These are phyloP conservation scores for Simplicillium aogashimaense DNA, from an alignment of 2,329 filamentous ascomycete genomes.

Conservation along the genomic window DNA sequence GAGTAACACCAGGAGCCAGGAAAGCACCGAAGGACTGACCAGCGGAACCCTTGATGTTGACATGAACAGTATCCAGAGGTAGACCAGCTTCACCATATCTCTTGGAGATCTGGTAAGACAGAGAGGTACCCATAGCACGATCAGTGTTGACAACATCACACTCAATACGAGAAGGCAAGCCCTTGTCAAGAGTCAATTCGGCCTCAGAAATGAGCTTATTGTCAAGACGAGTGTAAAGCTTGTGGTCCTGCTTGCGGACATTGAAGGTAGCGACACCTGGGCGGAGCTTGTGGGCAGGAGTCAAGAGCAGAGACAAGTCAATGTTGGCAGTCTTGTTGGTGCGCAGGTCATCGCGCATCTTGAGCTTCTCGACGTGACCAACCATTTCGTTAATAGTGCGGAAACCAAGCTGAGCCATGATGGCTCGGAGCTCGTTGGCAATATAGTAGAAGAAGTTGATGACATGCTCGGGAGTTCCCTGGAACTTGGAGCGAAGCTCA, in stretches of 20 bases:
- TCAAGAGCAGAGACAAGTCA: constrained; percentile 84
- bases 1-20: constrained; percentile 83
- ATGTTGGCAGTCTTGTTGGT: constrained; percentile 88
- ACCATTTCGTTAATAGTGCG: constrained; percentile 98
- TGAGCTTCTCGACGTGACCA: constrained; percentile 77
- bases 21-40: constrained; percentile 95
- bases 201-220: constrained; percentile 97
- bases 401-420: constrained; percentile 94
- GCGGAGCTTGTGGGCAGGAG: constrained; percentile 89
- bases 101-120: constrained; percentile 94
- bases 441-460: constrained; percentile 99
- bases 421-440: constrained; percentile 88
- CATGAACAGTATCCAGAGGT: constrained; percentile 87
- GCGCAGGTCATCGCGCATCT: constrained; percentile 78
- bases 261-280: constrained; percentile 95
- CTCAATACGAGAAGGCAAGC: constrained; percentile 84
- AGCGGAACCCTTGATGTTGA: constrained; percentile 92
- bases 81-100: constrained; percentile 82
- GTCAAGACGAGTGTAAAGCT: constrained; percentile 83
- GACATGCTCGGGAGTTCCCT: constrained; percentile 86
- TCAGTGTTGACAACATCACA: constrained; percentile 96
- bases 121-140: constrained; percentile 81
- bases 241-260: constrained; percentile 94
- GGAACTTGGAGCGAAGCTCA: constrained; percentile 88
- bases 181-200: constrained; percentile 89